Conservation (phyloP, 2,329 filamentous ascomycete genomes). For the Falciphora oryzae region DNA sequence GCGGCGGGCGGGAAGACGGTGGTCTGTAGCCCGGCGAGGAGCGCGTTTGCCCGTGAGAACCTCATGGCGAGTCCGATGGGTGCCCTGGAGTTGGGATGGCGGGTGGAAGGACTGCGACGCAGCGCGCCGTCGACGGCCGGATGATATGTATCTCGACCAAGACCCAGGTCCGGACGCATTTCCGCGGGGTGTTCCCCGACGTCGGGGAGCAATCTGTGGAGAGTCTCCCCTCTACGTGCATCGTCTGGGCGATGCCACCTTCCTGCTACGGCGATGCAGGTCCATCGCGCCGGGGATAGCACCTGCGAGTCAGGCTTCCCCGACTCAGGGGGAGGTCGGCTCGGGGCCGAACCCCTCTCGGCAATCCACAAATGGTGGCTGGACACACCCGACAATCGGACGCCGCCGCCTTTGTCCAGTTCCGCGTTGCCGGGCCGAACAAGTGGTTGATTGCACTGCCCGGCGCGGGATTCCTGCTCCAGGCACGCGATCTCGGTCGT, state of each 20-base stretch:
- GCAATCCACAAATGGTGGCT: too few species aligned
- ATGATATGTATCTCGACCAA: background rate
- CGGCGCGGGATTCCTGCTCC: too few species aligned
- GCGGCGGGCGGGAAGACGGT: background rate
- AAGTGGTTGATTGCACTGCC: too few species aligned
- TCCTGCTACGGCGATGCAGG: background rate
- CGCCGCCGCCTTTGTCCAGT: too few species aligned
- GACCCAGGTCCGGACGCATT: background rate
- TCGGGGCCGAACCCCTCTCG: too few species aligned
- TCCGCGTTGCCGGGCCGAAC: too few species aligned
- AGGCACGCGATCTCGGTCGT: too few species aligned
- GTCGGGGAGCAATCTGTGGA: background rate
- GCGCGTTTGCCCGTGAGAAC: background rate
- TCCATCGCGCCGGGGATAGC: too few species aligned
- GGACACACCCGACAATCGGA: too few species aligned
- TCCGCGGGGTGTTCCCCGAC: background rate
- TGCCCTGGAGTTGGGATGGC: background rate
- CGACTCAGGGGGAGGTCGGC: too few species aligned
- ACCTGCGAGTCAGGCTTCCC: too few species aligned
- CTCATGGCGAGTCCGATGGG: background rate
- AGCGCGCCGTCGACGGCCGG: background rate
- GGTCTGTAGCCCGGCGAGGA: background rate
- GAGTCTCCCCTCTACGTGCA: background rate
- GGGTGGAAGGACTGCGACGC: too few species aligned
- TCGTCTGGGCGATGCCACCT: background rate